A percentile compares a stretch with the other conserved stretches of the same genome.
These are phyloP conservation scores for Alternaria ethzedia DNA, from an alignment of 2,329 filamentous ascomycete genomes.

Conservation along the genomic window DNA sequence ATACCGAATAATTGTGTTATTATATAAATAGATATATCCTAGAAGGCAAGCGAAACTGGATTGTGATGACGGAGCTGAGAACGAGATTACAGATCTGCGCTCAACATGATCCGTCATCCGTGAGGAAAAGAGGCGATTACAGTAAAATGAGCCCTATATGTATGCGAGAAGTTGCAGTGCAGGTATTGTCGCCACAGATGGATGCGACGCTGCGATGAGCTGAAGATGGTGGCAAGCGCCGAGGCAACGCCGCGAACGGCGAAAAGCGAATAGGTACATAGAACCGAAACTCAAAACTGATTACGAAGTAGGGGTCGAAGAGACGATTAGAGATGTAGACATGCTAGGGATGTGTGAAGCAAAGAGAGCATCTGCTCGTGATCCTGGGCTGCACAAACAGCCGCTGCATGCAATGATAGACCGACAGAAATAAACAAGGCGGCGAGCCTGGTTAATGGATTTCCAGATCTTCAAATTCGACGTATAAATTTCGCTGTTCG, in stretches of 20 bases:
- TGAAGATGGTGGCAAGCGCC: not conserved
- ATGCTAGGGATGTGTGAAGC: not conserved
- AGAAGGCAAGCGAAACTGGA: not conserved
- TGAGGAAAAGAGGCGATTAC: slow-evolving; percentile 10
- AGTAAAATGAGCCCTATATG: not conserved
- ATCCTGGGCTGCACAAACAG: not conserved
- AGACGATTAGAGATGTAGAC: not conserved
- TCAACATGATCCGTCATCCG: slow-evolving; percentile 14
- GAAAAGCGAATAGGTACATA: slow-evolving; percentile 11
- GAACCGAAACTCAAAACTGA: not conserved
- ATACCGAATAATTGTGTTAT: not conserved
- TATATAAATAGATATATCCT: not conserved
- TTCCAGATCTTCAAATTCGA: slow-evolving; percentile 52
- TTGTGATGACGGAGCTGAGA: not conserved
- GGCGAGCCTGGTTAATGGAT: slow-evolving; percentile 37
- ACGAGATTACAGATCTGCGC: not conserved
- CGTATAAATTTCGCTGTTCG: slow-evolving; percentile 45
- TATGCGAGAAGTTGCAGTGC: not conserved
- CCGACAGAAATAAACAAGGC: not conserved
- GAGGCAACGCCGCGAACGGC: not conserved
- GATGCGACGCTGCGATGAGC: not conserved
- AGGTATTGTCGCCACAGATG: not conserved
- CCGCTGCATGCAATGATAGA: not conserved
- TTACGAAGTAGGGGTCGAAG: not conserved
- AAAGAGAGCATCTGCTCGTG: not conserved